Base-by-base conservation (phyloP, 2,329 filamentous ascomycete species). In the Trichoderma simmonsii region DNA sequence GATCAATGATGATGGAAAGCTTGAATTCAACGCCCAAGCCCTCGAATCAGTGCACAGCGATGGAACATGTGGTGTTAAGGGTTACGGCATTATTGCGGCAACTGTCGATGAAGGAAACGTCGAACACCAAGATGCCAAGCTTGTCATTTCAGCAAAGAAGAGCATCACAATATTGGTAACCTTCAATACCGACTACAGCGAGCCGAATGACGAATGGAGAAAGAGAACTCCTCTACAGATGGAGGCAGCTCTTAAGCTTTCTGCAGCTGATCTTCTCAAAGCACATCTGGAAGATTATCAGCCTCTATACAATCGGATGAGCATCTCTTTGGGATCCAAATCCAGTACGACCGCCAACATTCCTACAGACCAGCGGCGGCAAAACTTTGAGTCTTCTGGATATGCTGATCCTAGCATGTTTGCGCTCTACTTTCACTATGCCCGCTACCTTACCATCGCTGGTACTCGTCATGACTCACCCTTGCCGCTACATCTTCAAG, bases 381-480 rank as follows among this genome's bases (percentile, higher is more conserved):
- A 30, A 18, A 43, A 4, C 15, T 67, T 72, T 48, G 66, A 72
- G 18, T 26, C 65, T 12, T 70, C 71, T 14, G 71, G 36, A 11
- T 72, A 72, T 63, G 66, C 65, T 12, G 71, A 72, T 24, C 21
- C 60, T 12, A 57, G 71, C 12, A 11, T 72, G 32, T 72, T 72
- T 57, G 71, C 71, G 1, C 66, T 72, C 12, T 72, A 72, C 24
- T 72, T 72, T 34, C 71, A 72, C 57, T 70, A 70, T 34, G 59
- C 71, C 2, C 65, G 71, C 4, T 72, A 72, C 28, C 71, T 72
- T 21, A 72, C 71, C 2, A 72, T 72, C 24, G 71, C 71, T 6
- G 71, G 71, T 6, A 72, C 71, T 2, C 71, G 71, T 12, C 66
- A 70, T 18, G 56, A 62, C 26, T 72, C 71, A 14, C 71, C 71